Conservation (phyloP, 2,329 filamentous ascomycete species). For the Talaromyces piceae region DNA sequence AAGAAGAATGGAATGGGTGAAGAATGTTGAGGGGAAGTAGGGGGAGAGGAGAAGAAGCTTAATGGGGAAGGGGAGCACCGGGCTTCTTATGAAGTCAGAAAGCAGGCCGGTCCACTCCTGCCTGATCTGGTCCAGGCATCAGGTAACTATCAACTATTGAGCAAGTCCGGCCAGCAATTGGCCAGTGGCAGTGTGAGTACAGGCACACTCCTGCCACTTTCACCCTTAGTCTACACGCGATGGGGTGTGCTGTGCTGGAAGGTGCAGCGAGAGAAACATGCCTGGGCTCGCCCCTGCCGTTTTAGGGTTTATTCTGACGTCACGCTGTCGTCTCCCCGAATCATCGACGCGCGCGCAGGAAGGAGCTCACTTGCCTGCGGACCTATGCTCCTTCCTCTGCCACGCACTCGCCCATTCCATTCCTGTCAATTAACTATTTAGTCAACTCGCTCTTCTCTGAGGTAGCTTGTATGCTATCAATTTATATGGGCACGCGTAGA, state of each 20-base stretch:
- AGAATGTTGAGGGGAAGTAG: background rate
- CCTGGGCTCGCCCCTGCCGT: background rate
- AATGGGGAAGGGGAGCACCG: background rate
- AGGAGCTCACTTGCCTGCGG: background rate
- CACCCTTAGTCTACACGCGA: no score
- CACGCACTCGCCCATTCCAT: background rate
- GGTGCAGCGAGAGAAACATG: background rate
- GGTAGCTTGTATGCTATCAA: no score
- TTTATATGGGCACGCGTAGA: no score
- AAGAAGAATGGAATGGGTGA: constrained; percentile 5
- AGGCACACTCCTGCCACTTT: no score
- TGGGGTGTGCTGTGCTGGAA: background rate
- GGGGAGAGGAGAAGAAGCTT: background rate
- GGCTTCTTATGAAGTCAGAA: background rate
- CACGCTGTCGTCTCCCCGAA: constrained; percentile 3
- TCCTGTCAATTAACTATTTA: no score
- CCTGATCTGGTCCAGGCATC: background rate
- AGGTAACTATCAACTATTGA: no score
- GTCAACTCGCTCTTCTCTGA: no score
- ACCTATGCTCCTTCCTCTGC: background rate
- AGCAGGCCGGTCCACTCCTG: background rate
- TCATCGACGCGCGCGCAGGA: background rate
- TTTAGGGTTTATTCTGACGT: constrained; percentile 7
- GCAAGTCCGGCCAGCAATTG: no score
- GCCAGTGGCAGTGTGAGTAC: background rate